Evolutionary conservation across 2,329 filamentous ascomycete genomes (phyloP), one percentile per base, ranked within the genome.

Genomic region (Nothophoma quercina): DNA sequence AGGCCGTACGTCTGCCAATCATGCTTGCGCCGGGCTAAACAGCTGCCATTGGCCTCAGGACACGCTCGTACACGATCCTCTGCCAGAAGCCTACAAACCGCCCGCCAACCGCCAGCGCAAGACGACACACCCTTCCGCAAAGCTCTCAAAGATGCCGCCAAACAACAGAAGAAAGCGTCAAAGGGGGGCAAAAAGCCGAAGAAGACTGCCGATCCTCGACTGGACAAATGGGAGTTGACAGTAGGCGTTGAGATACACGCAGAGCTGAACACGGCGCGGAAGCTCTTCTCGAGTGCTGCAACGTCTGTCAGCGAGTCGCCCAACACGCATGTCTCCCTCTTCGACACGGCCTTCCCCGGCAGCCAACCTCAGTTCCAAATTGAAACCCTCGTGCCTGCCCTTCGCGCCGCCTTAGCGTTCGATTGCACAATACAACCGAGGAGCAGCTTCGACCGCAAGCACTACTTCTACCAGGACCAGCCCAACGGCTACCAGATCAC

Each of bases 401-500:
- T 99, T 13, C 87, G 95, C 55, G 93, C 93, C 15, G 93, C 95
- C 0, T 78, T 97, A 41, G 91, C 92, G 0, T 80, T 99, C 35
- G 85, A 88, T 51, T 98, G 95, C 74, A 78, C 86, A 1, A 83
- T 98, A 44, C 89, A 96, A 69, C 79, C 77, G 1, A 82, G 85
- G 63, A 96, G 92, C 73, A 85, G 85, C 46, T 99, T 97, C 77
- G 95, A 99, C 75, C 84, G 95, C 59, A 99, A 99, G 74, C 95
- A 99, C 75, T 99, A 99, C 76, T 98, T 99, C 75, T 96, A 97
- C 79, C 96, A 95, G 85, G 95, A 99, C 74, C 95, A 99, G 75
- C 95, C 95, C 0, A 85, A 91, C 0, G 95, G 95, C 0, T 99
- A 99, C 74, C 95, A 99, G 74, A 96, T 99, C 58, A 99, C 95